Conservation (phyloP, 495 filamentous ascomycete species). For the Penicillium robsamsonii region DNA sequence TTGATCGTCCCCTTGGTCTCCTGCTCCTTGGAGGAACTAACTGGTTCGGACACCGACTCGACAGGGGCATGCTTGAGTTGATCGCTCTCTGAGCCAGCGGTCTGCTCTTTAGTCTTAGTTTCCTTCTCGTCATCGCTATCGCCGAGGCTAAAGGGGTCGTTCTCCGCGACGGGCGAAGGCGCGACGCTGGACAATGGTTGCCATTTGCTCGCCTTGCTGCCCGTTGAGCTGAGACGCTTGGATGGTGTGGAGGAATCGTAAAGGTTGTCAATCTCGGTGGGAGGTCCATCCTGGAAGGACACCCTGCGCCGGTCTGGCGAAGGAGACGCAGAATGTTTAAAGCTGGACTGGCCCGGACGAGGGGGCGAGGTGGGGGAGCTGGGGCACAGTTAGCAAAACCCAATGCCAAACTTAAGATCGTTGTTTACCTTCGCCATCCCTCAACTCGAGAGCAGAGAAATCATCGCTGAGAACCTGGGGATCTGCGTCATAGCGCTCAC, state of each 20-base stretch:
- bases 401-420: constrained; percentile 16
- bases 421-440: constrained; percentile 65
- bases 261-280: constrained; percentile 76
- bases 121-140: constrained; percentile 95
- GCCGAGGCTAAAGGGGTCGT: constrained; percentile 93
- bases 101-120: constrained; percentile 61
- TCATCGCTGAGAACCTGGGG: constrained; percentile 86
- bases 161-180: constrained; percentile 81
- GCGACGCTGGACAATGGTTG: constrained; percentile 87
- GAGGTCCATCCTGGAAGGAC: constrained; percentile 71
- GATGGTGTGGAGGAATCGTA: constrained; percentile 61
- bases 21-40: constrained; percentile 25
- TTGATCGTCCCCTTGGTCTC: constrained; percentile 29
- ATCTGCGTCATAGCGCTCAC: constrained; percentile 93
- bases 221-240: constrained; percentile 39
- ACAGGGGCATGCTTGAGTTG: constrained; percentile 68
- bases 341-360: constrained; percentile 67
- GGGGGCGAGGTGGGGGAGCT: constrained; percentile 55
- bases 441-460: constrained; percentile 83
- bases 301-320: constrained; percentile 68
- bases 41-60: constrained; percentile 48
- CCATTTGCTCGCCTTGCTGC: constrained; percentile 85
- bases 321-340: constrained; percentile 69
- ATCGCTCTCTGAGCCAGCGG: constrained; percentile 63
- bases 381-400: constrained; percentile 19